Evolutionary conservation across 129 eudicot species (phyloP), one percentile per base, ranked within the genome.

Genomic region (Erigeron canadensis): DNA sequence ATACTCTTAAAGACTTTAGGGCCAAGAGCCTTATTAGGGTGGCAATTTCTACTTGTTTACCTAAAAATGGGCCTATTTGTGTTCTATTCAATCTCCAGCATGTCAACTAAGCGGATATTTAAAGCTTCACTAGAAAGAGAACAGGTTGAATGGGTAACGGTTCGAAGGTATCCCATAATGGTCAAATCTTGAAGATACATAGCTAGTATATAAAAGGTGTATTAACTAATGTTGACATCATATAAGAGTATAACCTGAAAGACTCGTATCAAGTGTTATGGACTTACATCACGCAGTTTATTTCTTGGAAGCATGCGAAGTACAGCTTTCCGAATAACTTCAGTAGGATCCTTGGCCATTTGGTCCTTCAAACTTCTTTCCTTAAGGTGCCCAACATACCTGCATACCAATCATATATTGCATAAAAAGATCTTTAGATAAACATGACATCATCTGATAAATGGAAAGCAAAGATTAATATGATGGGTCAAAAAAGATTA

Each of bases 311-410:
- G 95, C 98, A 92, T 92, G 45, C 98, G 94, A 63, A 89, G 18
- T 37, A 92, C 95, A 83, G 98, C 98, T 87, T 92, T 92, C 16
- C 98, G 89, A 56, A 92, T 92, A 63, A 92, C 98, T 85, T 89
- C 98, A n/a, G 96, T 91, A 65, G 98, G 96, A 84, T 91, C 98
- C 79, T 84, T 91, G 0, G 82, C 86, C 98, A 91, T 77, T 74
- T 91, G 98, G 73, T 89, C 98, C 79, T 91, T 91, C 70, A 91
- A 83, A 65, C 82, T 92, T 85, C 98, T 84, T 76, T 92, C 95
- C 81, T 92, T 92, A 2, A 92, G 96, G 73, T 92, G 86, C 81
- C 98, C 98, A 34, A 92, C 40, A 69, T 89, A 86, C 79, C 98
- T 92, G 75, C 16, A 65, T 16, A 55, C 45, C 79, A 69, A 50